Conservation (phyloP, 148 eudicot species). For the Rhododendron ferrugineum region DNA sequence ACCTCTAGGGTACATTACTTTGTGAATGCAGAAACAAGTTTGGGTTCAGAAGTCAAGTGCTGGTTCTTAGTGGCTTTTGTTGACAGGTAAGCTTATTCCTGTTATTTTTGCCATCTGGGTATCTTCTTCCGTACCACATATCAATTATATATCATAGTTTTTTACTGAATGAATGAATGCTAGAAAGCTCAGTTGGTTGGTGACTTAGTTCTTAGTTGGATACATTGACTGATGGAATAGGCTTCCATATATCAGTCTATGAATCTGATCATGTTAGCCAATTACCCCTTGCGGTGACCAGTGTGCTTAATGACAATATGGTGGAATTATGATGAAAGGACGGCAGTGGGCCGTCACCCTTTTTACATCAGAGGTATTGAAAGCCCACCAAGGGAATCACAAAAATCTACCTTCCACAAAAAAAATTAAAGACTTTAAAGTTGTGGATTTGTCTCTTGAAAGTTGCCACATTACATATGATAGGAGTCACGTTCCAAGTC, state of each 20-base stretch:
- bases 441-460: background rate
- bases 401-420: background rate
- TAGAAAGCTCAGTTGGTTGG: background rate
- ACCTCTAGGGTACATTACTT: background rate
- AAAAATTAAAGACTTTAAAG: background rate
- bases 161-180: background rate
- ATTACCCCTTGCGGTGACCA: background rate
- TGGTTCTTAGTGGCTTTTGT: slow-evolving; percentile 55
- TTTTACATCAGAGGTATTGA: background rate
- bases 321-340: background rate
- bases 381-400: background rate
- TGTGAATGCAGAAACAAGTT: slow-evolving; percentile 68
- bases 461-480: background rate
- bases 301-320: background rate
- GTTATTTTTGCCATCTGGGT: background rate
- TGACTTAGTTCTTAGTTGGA: background rate
- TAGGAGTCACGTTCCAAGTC: background rate
- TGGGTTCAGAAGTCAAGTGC: slow-evolving; percentile 97
- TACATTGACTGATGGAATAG: background rate
- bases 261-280: background rate
- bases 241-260: background rate
- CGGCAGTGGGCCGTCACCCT: background rate
- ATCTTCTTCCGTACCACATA: background rate
- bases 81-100: slow-evolving; percentile 35
- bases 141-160: background rate